These are phyloP conservation scores for Agrocybe pediades DNA, from an alignment of 768 basidiomycete species.

Conservation along the genomic window DNA sequence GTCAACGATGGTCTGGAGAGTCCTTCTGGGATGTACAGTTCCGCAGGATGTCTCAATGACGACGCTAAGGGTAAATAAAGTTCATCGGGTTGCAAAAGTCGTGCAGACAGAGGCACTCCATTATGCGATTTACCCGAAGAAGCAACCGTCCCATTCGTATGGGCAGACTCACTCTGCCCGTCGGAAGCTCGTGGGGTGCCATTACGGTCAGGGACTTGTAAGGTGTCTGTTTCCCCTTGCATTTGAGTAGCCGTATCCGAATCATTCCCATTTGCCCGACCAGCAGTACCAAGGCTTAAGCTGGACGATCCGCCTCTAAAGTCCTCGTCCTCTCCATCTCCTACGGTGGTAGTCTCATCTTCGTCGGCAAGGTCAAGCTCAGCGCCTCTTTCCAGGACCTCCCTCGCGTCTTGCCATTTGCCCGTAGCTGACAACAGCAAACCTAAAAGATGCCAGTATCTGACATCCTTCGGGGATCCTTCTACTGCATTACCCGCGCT, in stretches of 20 bases:
- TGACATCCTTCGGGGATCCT: conserved; percentile 56
- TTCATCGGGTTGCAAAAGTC: conserved; percentile 8
- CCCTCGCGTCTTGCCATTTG: conserved; percentile 76
- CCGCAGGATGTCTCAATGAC: conserved; percentile 7
- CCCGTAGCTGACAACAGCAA: conserved; percentile 77
- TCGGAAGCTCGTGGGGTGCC: neutral
- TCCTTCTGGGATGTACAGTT: neutral
- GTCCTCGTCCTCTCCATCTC: conserved; percentile 13
- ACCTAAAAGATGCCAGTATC: conserved; percentile 92
- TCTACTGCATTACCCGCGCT: conserved; percentile 77
- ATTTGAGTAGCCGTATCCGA: conserved; percentile 8
- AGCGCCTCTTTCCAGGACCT: conserved; percentile 79
- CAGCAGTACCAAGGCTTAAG: neutral
- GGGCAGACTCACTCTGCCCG: neutral
- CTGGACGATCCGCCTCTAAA: conserved; percentile 5
- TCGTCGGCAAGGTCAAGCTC: conserved; percentile 22
- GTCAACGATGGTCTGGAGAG: conserved; percentile 15
- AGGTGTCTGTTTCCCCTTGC: neutral
- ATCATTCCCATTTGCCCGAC: conserved; percentile 1
- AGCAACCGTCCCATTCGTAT: conserved; percentile 1
- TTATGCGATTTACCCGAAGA: neutral
- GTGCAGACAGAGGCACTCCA: neutral
- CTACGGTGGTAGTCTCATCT: conserved; percentile 1
- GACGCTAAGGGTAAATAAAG: conserved; percentile 5
- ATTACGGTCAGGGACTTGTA: conserved; percentile 1